Conservation (phyloP, 2,329 filamentous ascomycete genomes). For the Colletotrichum gloeosporioides region DNA sequence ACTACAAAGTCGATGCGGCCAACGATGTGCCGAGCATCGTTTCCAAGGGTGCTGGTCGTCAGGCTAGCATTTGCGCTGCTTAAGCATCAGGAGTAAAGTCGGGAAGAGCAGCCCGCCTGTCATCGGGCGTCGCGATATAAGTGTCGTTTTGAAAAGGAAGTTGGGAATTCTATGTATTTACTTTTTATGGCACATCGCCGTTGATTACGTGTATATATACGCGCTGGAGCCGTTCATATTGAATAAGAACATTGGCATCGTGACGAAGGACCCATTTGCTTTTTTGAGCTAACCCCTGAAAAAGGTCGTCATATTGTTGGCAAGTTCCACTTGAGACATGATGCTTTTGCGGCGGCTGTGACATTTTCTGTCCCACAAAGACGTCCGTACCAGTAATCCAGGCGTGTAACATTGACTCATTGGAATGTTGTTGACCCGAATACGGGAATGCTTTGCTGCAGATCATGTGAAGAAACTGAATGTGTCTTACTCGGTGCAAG, state of each 20-base stretch:
- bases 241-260: not conserved
- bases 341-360: not conserved
- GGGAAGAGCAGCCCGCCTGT: not conserved
- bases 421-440: not conserved
- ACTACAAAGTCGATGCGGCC: slow-evolving; percentile 22
- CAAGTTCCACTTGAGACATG: not conserved
- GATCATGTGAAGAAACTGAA: not conserved
- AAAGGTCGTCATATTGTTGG: not conserved
- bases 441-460: not conserved
- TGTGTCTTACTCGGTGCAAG: not conserved
- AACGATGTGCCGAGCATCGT: slow-evolving; percentile 27
- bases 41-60: slow-evolving; percentile 23
- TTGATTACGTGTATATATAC: not conserved
- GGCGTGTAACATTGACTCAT: not conserved
- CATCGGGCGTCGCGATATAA: not conserved
- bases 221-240: not conserved
- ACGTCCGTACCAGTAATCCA: not conserved
- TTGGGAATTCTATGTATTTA: slow-evolving; percentile 9
- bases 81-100: not conserved
- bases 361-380: not conserved
- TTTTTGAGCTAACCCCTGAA: no score
- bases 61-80: slow-evolving; percentile 25
- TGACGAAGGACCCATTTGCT: not conserved
- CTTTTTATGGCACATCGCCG: not conserved
- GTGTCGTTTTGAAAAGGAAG: no score